phyloP scores from a whole-genome alignment of 768 basidiomycete genomes.

The Tylopilus felleus region DNA sequence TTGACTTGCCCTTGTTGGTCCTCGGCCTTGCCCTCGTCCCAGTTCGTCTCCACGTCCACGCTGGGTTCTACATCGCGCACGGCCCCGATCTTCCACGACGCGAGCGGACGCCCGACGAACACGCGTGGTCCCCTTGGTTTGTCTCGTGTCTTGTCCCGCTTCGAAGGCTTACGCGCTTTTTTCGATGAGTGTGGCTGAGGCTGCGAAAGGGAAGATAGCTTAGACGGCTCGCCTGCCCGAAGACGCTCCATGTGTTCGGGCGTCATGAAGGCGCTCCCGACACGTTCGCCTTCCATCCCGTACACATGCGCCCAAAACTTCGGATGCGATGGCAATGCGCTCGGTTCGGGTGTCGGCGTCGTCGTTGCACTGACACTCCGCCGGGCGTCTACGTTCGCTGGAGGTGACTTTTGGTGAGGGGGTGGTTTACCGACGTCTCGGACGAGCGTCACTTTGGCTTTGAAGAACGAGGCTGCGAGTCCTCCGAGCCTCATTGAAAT shows the following conservation, averaged over 20 bases:
- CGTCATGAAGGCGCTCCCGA: constrained; percentile 28
- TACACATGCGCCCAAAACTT: constrained; percentile 37
- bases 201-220: neutral
- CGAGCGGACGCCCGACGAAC: constrained; percentile 25
- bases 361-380: neutral
- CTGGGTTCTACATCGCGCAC: constrained; percentile 24
- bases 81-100: constrained; percentile 22
- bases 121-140: constrained; percentile 12
- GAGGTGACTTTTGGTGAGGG: neutral
- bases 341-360: constrained; percentile 3
- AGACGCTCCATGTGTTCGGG: constrained; percentile 7
- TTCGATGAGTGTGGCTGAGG: neutral
- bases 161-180: neutral
- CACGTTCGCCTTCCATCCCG: constrained; percentile 25
- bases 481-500: constrained; percentile 31
- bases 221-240: neutral
- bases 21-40: neutral
- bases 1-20: neutral
- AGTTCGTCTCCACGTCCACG: neutral
- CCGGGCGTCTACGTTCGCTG: neutral
- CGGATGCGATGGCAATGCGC: neutral
- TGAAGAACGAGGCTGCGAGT: constrained; percentile 20
- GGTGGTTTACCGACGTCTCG: constrained; percentile 12
- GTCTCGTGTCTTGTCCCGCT: neutral
- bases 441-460: constrained; percentile 23